Conservation (phyloP, 2,329 filamentous ascomycete species). For the Colletotrichum spinosum region DNA sequence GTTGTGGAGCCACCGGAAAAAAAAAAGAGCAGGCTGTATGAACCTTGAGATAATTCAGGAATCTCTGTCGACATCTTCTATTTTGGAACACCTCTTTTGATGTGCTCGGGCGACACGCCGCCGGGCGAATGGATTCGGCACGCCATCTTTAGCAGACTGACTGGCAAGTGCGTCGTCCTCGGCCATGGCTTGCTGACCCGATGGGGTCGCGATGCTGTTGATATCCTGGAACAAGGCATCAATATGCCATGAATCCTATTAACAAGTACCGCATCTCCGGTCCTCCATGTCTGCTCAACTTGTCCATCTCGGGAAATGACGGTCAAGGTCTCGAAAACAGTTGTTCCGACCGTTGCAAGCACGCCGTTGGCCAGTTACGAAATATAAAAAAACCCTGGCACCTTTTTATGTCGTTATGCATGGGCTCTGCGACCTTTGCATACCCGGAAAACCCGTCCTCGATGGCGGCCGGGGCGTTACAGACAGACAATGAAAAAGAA, state of each 20-base stretch:
- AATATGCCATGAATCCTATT: slow-evolving; percentile 18
- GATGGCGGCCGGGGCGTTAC: slow-evolving; percentile 30
- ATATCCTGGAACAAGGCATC: not conserved
- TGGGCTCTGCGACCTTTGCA: not conserved
- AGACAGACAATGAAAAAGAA: slow-evolving; percentile 14
- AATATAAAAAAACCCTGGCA: not conserved
- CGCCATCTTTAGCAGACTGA: slow-evolving; percentile 14
- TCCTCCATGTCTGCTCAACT: slow-evolving; percentile 19
- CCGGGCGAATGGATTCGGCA: not conserved
- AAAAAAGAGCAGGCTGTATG: slow-evolving; percentile 5
- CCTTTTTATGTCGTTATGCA: slow-evolving; percentile 21
- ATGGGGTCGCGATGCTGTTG: not conserved
- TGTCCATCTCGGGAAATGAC: slow-evolving; percentile 24
- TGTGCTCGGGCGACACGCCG: slow-evolving; percentile 19
- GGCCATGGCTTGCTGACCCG: no score
- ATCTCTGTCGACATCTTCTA: slow-evolving; percentile 21
- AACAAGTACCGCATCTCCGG: slow-evolving; percentile 25
- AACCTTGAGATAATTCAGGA: slow-evolving; percentile 35
- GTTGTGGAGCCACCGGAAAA: not conserved
- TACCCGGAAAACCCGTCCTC: not conserved
- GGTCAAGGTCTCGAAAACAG: not conserved
- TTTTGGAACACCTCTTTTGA: slow-evolving; percentile 12
- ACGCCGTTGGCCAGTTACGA: slow-evolving; percentile 6
- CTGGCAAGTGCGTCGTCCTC: slow-evolving; percentile 6
- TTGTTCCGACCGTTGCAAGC: not conserved